Percentiles rank a stretch among this genome's conserved stretches.
Conservation (phyloP, 2,329 filamentous ascomycete genomes). For the Ilyonectria destructans region DNA sequence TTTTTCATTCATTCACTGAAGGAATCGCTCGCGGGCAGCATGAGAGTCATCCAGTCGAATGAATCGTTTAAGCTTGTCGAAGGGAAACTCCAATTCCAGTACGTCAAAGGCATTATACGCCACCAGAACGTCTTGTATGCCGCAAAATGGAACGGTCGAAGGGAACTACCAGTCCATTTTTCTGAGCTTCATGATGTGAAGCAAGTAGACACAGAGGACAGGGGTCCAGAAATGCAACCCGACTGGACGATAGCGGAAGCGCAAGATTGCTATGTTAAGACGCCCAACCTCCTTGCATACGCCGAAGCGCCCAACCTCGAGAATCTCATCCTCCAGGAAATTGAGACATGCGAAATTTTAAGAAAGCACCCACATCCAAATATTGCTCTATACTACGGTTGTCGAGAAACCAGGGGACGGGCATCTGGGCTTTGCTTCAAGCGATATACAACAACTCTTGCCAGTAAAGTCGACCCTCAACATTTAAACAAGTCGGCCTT, state of each 20-base stretch:
- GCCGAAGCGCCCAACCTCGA: not conserved
- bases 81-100: not conserved
- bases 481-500: not conserved
- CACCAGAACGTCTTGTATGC: no score
- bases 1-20: no score
- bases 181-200: no score
- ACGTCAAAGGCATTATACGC: not conserved
- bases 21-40: not conserved
- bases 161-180: no score
- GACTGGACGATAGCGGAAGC: no score
- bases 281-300: not conserved
- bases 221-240: no score
- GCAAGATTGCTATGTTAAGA: not conserved
- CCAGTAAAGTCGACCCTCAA: not conserved
- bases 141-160: conserved; percentile 2
- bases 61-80: not conserved
- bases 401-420: not conserved
- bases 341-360: conserved; percentile 4
- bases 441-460: not conserved
- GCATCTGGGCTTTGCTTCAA: not conserved
- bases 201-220: no score
- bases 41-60: not conserved
- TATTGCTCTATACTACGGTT: conserved; percentile 15
- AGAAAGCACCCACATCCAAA: conserved; percentile 11
- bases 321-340: not conserved